These are phyloP conservation scores for Kodamaea kakaduensis DNA, from an alignment of 805 yeast species.

Conservation along the genomic window DNA sequence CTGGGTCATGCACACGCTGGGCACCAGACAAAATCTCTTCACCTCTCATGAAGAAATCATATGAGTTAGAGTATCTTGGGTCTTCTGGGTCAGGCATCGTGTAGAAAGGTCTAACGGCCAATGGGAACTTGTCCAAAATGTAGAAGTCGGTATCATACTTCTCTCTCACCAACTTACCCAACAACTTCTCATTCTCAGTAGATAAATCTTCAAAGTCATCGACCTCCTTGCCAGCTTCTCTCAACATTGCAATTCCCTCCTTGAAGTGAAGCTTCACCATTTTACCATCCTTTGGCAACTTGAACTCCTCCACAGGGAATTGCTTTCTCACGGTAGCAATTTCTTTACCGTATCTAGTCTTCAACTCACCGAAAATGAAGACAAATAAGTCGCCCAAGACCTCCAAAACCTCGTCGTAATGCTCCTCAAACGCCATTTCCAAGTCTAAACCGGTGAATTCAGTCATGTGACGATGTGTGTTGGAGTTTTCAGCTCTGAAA, in stretches of 20 bases:
- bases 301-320: slow-evolving; percentile 96
- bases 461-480: slow-evolving; percentile 99
- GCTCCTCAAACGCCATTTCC: slow-evolving; percentile 98
- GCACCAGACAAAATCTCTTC: slow-evolving; percentile 99
- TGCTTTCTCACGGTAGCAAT: slow-evolving; percentile 88
- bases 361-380: slow-evolving; percentile 82
- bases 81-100: slow-evolving; percentile 97
- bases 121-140: slow-evolving; percentile 96
- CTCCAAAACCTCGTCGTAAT: slow-evolving; percentile 84
- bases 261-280: slow-evolving; percentile 87
- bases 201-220: slow-evolving; percentile 87
- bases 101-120: slow-evolving; percentile 95
- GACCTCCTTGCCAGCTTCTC: slow-evolving; percentile 80
- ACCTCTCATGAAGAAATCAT: slow-evolving; percentile 99
- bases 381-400: slow-evolving; percentile 70
- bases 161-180: slow-evolving; percentile 88
- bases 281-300: slow-evolving; percentile 88
- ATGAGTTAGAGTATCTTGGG: slow-evolving; percentile 91
- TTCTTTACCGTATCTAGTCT: slow-evolving; percentile 73
- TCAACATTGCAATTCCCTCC: slow-evolving; percentile 84
- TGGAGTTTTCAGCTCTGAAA: slow-evolving; percentile 98
- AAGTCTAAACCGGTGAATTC: slow-evolving; percentile 96
- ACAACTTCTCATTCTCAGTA: slow-evolving; percentile 90
- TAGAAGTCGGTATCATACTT: slow-evolving; percentile 97
- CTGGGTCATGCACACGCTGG: slow-evolving; percentile 96